Percentiles rank a stretch among this genome's conserved stretches.
phyloP scores from a whole-genome alignment of 2,329 filamentous ascomycete genomes.

The Colletotrichum trifolii region DNA sequence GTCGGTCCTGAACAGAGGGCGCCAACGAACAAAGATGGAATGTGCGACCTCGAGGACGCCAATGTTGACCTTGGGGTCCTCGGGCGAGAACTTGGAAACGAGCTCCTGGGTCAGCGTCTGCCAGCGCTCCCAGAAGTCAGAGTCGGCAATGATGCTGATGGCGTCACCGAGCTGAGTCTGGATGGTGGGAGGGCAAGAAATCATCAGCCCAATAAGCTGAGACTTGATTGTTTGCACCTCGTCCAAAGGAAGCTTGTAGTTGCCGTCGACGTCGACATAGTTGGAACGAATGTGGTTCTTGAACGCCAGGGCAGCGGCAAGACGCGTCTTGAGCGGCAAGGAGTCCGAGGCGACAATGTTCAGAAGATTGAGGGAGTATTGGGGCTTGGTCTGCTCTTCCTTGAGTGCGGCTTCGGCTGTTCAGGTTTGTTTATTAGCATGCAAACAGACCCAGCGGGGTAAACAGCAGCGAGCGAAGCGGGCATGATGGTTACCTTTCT shows the following conservation, averaged over 20 bases:
- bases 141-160: constrained; percentile 97
- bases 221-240: constrained; percentile 94
- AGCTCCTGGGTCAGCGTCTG: constrained; percentile 95
- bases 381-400: constrained; percentile 82
- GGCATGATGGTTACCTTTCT: constrained; percentile 74
- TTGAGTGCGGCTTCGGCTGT: constrained; percentile 85
- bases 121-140: constrained; percentile 96
- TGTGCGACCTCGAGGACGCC: constrained; percentile 97
- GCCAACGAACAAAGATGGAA: constrained; percentile 97
- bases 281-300: constrained; percentile 97
- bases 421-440: constrained; percentile 50
- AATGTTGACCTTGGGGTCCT: constrained; percentile 87
- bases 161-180: constrained; percentile 96
- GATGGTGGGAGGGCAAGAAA: constrained; percentile 85
- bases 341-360: constrained; percentile 86
- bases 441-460: constrained; percentile 44
- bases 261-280: constrained; percentile 95
- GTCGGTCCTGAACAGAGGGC: constrained; percentile 92
- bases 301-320: constrained; percentile 92
- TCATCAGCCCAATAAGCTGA: constrained; percentile 97
- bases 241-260: constrained; percentile 84
- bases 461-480: constrained; percentile 37
- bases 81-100: constrained; percentile 84
- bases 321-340: constrained; percentile 80
- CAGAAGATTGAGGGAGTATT: constrained; percentile 88